A percentile compares a stretch with the other conserved stretches of the same genome.
phyloP scores from a whole-genome alignment of 306 rosid species.

The Castanopsis chinensis region DNA sequence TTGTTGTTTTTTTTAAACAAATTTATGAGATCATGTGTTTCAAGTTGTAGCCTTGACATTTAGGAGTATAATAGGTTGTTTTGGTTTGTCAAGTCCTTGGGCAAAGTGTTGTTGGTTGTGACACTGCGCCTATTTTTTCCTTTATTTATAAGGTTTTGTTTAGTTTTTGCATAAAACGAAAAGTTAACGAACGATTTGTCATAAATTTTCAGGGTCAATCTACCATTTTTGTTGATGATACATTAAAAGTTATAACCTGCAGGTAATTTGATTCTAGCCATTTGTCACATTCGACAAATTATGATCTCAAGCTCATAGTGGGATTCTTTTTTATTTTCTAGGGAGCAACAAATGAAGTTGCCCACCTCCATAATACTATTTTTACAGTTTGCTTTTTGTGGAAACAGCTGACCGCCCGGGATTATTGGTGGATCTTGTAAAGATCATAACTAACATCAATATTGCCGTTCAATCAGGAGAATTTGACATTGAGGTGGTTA shows the following conservation, averaged over 20 bases:
- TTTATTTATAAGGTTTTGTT: conserved; percentile 16
- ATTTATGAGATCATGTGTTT: no score
- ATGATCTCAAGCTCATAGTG: conserved; percentile 7
- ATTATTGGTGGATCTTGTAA: no score
- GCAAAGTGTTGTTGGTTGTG: not conserved
- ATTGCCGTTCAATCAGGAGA: no score
- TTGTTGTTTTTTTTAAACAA: no score
- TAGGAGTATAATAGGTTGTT: not conserved
- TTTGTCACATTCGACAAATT: conserved; percentile 5
- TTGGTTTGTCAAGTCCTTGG: not conserved
- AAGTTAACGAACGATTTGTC: conserved; percentile 30
- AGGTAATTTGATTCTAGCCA: conserved; percentile 41
- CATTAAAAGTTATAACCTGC: conserved; percentile 59
- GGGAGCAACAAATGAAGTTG: conserved; percentile 68
- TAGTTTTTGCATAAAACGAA: conserved; percentile 10
- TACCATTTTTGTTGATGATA: conserved; percentile 59
- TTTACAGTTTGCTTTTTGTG: no score
- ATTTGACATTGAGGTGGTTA: no score
- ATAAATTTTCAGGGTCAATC: conserved; percentile 63
- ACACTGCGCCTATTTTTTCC: not conserved
- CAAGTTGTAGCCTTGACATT: no score
- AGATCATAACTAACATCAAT: no score
- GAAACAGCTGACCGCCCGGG: no score
- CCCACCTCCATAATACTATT: no score
- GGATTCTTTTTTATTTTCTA: conserved; percentile 25